Evolutionary conservation across 169 alveolate genomes (phyloP).

Genomic region (Hepatocystis sp.): DNA sequence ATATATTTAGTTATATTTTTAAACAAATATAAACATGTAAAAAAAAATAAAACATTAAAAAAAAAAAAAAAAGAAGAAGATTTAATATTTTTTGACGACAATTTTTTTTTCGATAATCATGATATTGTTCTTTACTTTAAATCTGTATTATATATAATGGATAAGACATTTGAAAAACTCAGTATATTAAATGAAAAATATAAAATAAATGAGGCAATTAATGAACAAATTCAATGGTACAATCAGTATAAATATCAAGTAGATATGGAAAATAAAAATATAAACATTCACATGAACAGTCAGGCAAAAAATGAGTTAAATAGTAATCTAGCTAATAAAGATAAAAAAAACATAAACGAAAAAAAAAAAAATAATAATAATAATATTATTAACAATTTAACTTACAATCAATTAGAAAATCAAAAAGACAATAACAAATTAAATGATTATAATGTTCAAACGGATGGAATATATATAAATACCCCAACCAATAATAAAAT

Average conservation of each 20-base stretch:
- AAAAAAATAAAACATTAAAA: conserved; percentile 25
- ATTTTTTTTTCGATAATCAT: conserved; percentile 19
- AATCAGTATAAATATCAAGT: conserved; percentile 11
- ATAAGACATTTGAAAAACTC: conserved; percentile 45
- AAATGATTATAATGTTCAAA: no score
- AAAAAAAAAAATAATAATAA: no score
- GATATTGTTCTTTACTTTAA: conserved; percentile 39
- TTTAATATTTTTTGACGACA: conserved; percentile 21
- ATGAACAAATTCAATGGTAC: conserved; percentile 29
- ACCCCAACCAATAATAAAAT: no score
- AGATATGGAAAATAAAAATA: conserved; percentile 7
- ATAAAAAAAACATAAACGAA: no score
- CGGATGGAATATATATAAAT: no score
- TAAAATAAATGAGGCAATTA: conserved; percentile 12
- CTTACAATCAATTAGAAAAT: no score
- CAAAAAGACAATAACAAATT: no score
- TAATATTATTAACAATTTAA: no score
- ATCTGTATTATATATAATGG: conserved; percentile 39
- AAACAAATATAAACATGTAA: conserved; percentile 23
- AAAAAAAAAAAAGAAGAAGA: neutral
- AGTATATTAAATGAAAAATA: conserved; percentile 22
- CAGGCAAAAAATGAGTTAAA: no score
- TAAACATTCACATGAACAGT: conserved; percentile 1
- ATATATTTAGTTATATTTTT: conserved; percentile 36
- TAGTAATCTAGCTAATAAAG: no score